phyloP scores from a whole-genome alignment of 148 eudicot genomes.

The Euryodendron excelsum region DNA sequence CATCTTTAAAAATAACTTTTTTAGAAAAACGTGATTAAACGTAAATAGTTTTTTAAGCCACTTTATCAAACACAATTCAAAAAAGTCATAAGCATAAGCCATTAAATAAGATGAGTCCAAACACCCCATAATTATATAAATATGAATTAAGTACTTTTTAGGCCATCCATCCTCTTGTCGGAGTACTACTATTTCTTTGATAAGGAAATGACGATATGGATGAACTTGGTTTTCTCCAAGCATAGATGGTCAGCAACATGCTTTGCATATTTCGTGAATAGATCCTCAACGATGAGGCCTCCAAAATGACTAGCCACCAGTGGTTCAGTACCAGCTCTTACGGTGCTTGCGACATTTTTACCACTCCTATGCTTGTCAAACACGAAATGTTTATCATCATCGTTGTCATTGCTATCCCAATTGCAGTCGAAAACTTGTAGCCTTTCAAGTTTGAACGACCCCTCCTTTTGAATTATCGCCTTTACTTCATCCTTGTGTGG shows the following conservation, averaged over 20 bases:
- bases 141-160: too few species aligned
- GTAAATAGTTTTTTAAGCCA: too few species aligned
- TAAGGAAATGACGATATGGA: conserved; percentile 36
- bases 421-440: conserved; percentile 6
- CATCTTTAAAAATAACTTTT: too few species aligned
- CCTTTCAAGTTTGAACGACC: conserved; percentile 29
- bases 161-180: too few species aligned
- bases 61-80: too few species aligned
- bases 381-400: too few species aligned
- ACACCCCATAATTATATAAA: too few species aligned
- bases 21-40: too few species aligned
- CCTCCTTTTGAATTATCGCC: conserved; percentile 21
- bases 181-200: conserved; percentile 22
- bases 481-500: conserved; percentile 41
- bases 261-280: conserved; percentile 22
- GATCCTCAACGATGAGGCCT: conserved; percentile 23
- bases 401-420: conserved; percentile 7
- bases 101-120: too few species aligned
- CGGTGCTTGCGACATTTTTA: background rate
- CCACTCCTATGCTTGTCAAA: too few species aligned
- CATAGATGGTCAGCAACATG: conserved; percentile 29
- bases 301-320: conserved; percentile 32
- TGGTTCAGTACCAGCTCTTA: conserved; percentile 28
- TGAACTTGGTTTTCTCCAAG: conserved; percentile 20
- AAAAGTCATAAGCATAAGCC: too few species aligned